phyloP scores from a whole-genome alignment of 1,284 basidiomycete genomes.

The Melampsora abietis-canadensis region DNA sequence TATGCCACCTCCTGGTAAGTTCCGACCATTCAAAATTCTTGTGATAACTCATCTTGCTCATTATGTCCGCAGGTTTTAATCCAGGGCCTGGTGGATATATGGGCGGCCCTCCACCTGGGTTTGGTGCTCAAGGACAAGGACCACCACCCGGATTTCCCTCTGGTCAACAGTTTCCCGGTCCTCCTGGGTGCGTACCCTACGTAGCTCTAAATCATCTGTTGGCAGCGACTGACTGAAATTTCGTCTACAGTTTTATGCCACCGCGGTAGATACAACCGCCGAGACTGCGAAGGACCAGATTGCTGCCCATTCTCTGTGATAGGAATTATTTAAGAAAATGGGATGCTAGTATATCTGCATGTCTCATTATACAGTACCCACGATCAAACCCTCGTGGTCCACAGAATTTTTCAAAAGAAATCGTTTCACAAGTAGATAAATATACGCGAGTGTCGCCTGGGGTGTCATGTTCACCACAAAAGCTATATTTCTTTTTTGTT shows the following conservation, averaged over 20 bases:
- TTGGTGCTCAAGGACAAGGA: constrained; percentile 61
- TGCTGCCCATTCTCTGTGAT: too few relatives aligned
- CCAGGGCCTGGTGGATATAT: constrained; percentile 48
- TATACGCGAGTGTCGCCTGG: too few relatives aligned
- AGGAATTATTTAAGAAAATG: too few relatives aligned
- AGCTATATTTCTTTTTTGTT: too few relatives aligned
- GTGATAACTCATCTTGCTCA: constrained; percentile 55
- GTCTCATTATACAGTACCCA: too few relatives aligned
- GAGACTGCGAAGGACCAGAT: background rate
- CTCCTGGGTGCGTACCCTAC: constrained; percentile 1
- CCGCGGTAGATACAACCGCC: background rate
- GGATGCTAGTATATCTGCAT: too few relatives aligned
- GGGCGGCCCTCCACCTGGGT: constrained; percentile 70
- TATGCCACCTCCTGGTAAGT: constrained; percentile 19
- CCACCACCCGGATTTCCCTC: constrained; percentile 38
- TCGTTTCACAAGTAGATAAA: too few relatives aligned
- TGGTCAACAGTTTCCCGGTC: constrained; percentile 30
- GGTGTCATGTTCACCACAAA: too few relatives aligned
- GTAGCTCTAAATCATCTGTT: background rate
- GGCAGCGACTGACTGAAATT: background rate
- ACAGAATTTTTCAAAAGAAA: too few relatives aligned
- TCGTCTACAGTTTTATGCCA: background rate
- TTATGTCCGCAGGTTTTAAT: constrained; percentile 28
- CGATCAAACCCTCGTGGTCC: too few relatives aligned
- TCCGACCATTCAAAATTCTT: constrained; percentile 55